Percentiles rank a stretch among this genome's conserved stretches.
Evolutionary conservation across 2,329 filamentous ascomycete genomes (phyloP).

Genomic region (Fusarium pilosicola): DNA sequence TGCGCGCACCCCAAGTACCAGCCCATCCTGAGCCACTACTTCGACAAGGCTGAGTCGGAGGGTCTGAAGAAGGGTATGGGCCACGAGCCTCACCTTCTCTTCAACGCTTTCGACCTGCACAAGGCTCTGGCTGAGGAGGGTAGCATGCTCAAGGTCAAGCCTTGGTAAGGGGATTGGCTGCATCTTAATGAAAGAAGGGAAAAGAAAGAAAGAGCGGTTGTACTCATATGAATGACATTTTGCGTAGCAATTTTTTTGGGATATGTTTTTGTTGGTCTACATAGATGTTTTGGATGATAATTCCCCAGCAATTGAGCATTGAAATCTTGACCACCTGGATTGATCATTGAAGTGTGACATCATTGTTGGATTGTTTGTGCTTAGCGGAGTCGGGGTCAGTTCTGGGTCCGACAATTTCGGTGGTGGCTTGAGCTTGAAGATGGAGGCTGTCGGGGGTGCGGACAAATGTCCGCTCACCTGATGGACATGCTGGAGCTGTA

Average conservation of each 20-base stretch:
- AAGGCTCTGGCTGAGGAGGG: slow-evolving; percentile 83
- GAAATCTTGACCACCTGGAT: background rate
- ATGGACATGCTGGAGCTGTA: background rate
- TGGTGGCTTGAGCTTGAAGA: background rate
- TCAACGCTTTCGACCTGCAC: slow-evolving; percentile 90
- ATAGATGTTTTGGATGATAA: slow-evolving; percentile 25
- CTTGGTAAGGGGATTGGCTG: slow-evolving; percentile 58
- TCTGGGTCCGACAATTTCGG: background rate
- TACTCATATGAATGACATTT: slow-evolving; percentile 27
- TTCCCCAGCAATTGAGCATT: slow-evolving; percentile 25
- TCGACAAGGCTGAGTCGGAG: slow-evolving; percentile 86
- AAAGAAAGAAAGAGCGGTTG: slow-evolving; percentile 3
- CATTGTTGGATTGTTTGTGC: background rate
- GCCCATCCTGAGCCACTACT: slow-evolving; percentile 84
- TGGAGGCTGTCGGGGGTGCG: background rate
- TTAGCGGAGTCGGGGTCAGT: background rate
- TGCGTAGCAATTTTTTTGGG: slow-evolving; percentile 14
- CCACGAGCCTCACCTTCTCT: slow-evolving; percentile 88
- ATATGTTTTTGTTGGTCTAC: slow-evolving; percentile 7
- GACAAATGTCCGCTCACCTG: background rate
- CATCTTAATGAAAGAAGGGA: background rate
- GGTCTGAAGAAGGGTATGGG: slow-evolving; percentile 88
- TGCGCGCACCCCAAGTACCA: slow-evolving; percentile 87
- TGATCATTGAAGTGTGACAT: background rate
- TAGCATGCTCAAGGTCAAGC: slow-evolving; percentile 83